phyloP scores from a whole-genome alignment of 768 basidiomycete genomes.

The Lentinula guzmanii region DNA sequence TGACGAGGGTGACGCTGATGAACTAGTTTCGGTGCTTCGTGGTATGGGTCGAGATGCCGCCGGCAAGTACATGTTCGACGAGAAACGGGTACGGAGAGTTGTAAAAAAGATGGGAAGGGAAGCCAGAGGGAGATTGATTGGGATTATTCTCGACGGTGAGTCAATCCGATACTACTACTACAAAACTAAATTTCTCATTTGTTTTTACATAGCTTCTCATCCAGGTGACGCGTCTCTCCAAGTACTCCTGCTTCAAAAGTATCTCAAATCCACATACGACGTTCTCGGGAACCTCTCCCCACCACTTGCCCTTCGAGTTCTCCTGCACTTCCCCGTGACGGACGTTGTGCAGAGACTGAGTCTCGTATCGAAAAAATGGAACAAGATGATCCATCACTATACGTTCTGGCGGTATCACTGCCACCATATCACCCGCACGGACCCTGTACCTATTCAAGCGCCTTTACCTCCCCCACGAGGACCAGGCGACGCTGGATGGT shows the following conservation, averaged over 20 bases:
- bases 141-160: constrained; percentile 58
- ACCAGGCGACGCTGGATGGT: constrained; percentile 24
- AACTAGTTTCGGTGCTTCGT: constrained; percentile 39
- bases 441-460: constrained; percentile 50
- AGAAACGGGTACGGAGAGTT: constrained; percentile 61
- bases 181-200: neutral
- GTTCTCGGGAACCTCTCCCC: constrained; percentile 69
- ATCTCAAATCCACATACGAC: constrained; percentile 77
- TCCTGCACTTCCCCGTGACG: constrained; percentile 50
- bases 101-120: constrained; percentile 57
- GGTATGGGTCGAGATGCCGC: constrained; percentile 23
- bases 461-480: neutral
- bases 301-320: constrained; percentile 56
- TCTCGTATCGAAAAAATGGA: constrained; percentile 40
- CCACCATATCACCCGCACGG: constrained; percentile 62
- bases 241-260: constrained; percentile 80
- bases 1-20: constrained; percentile 25
- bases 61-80: constrained; percentile 61
- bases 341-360: constrained; percentile 33
- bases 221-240: constrained; percentile 84
- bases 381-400: constrained; percentile 49
- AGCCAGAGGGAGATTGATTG: constrained; percentile 69
- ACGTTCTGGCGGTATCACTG: constrained; percentile 77
- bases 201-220: constrained; percentile 48
- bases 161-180: neutral